A percentile compares a stretch with the other conserved stretches of the same genome.
Evolutionary conservation across 306 rosid species (phyloP).

Genomic region (Spatholobus suberectus): DNA sequence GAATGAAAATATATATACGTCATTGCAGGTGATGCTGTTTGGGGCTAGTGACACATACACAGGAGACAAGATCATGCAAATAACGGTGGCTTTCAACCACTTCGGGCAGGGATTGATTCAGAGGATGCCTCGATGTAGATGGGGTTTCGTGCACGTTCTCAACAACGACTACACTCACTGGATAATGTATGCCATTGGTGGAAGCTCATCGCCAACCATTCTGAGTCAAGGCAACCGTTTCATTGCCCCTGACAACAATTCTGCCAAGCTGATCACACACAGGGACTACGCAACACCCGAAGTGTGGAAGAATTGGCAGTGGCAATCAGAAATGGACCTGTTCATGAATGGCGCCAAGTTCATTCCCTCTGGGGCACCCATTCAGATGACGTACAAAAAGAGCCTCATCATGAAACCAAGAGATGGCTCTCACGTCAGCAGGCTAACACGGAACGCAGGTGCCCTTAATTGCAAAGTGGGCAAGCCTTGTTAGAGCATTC

Average conservation of each 20-base stretch:
- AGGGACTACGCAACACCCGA: not conserved
- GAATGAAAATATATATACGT: not conserved
- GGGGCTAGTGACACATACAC: not conserved
- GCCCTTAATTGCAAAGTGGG: conserved; percentile 19
- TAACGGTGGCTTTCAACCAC: conserved; percentile 45
- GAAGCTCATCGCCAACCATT: conserved; percentile 75
- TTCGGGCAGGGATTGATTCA: conserved; percentile 42
- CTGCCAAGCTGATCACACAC: conserved; percentile 61
- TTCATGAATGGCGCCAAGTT: conserved; percentile 42
- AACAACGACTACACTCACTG: conserved; percentile 91
- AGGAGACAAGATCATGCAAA: conserved; percentile 29
- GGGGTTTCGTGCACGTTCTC: conserved; percentile 73
- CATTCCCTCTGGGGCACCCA: not conserved
- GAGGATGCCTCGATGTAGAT: conserved; percentile 53
- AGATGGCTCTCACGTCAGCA: conserved; percentile 11
- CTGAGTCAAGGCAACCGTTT: conserved; percentile 86
- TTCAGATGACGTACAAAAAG: not conserved
- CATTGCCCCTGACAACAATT: conserved; percentile 62
- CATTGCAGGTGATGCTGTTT: conserved; percentile 36
- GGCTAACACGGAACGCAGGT: conserved; percentile 25
- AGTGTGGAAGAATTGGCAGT: conserved; percentile 37
- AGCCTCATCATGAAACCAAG: conserved; percentile 39
- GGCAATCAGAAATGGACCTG: conserved; percentile 35
- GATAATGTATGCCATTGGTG: conserved; percentile 91
- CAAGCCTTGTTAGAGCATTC: conserved; percentile 8